Conservation (phyloP, 371 early-diverging fungal genomes). For the Rhizomucor miehei region DNA sequence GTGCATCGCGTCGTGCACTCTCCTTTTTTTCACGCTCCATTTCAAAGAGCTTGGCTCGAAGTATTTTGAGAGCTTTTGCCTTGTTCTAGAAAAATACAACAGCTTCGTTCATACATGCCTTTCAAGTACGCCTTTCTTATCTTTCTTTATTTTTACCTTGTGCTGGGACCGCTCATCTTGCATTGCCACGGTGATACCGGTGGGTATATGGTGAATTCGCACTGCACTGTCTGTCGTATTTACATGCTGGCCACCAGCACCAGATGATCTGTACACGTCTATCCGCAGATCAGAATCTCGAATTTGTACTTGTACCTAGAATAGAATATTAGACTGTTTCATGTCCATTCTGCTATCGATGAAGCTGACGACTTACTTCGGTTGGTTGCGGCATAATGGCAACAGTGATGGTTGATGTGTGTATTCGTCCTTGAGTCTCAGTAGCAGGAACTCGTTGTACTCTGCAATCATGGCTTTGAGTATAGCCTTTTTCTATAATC, state of each 20-base stretch:
- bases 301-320: conserved; percentile 69
- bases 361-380: conserved; percentile 40
- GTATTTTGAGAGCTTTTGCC: conserved; percentile 80
- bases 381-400: conserved; percentile 81
- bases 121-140: no score
- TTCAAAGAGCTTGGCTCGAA: conserved; percentile 80
- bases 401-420: conserved; percentile 85
- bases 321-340: no score
- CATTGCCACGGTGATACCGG: conserved; percentile 84
- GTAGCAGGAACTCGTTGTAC: conserved; percentile 87
- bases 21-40: conserved; percentile 61
- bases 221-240: conserved; percentile 97
- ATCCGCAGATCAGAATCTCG: conserved; percentile 69
- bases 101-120: background rate
- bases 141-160: conserved; percentile 34
- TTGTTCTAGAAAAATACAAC: conserved; percentile 58
- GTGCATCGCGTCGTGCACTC: conserved; percentile 54
- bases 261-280: conserved; percentile 78
- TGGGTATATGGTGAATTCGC: conserved; percentile 89
- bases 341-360: no score
- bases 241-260: conserved; percentile 91
- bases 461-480: conserved; percentile 15
- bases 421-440: conserved; percentile 79
- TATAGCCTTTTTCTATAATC: background rate
- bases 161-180: conserved; percentile 93